These are phyloP conservation scores for Trichoderma afroharzianum DNA, from an alignment of 2,329 filamentous ascomycete genomes.

Conservation along the genomic window DNA sequence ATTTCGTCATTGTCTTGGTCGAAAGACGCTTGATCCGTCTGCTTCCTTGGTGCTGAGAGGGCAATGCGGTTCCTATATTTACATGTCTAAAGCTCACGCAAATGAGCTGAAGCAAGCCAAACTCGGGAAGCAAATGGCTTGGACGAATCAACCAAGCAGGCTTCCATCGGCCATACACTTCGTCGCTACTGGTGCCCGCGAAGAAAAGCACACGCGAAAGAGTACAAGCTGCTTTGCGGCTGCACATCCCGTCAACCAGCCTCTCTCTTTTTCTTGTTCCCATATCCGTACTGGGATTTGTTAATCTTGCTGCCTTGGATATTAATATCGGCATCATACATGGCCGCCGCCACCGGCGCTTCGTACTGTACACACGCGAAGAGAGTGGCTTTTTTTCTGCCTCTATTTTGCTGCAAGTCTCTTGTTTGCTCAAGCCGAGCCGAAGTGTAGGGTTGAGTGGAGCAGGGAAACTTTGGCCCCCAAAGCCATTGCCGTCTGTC, in stretches of 20 bases:
- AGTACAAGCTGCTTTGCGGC: neutral
- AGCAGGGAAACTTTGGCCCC: neutral
- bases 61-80: neutral
- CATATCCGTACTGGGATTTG: neutral
- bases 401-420: neutral
- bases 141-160: neutral
- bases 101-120: neutral
- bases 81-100: neutral
- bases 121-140: too few species aligned
- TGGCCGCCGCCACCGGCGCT: neutral
- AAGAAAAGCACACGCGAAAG: neutral
- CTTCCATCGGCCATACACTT: neutral
- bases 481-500: neutral
- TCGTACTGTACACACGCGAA: neutral
- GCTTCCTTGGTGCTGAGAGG: neutral
- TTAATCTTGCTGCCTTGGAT: neutral
- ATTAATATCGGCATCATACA: neutral
- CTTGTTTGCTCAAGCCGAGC: conserved; percentile 9
- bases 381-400: neutral
- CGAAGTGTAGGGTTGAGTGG: neutral
- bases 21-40: neutral
- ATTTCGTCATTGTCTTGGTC: neutral
- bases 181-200: neutral
- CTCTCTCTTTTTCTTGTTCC: neutral
- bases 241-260: neutral